Evolutionary conservation across 768 basidiomycete genomes (phyloP), one percentile per base, ranked within the genome.

Genomic region (Phaeotremella fagi): DNA sequence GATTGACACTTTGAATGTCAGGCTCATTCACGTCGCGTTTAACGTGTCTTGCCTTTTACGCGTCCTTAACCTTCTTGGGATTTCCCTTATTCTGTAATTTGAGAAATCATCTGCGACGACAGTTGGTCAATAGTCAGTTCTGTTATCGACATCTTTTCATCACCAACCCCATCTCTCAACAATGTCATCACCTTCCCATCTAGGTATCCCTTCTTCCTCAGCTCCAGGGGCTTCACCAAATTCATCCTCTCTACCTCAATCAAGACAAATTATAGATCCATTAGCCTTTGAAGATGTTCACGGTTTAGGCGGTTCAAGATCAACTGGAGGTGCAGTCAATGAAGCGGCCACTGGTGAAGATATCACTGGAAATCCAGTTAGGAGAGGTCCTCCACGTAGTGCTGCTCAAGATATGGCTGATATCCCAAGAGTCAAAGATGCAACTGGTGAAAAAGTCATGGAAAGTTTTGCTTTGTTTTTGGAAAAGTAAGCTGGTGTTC

Each of bases 361-460:
- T 46, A 48, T 55, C 33, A 33, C 42, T 20, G 46, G 48, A 7
- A 26, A 36, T 15, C 15, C 42, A 24, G 15, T 41, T 22, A 44
- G 62, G 28, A 23, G 58, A 27, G 62, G 55, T 22, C 35, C 48
- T 16, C 16, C 50, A 41, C 42, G 53, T 20, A 57, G 55, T 25
- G 50, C 57, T 29, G 31, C 41, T 0, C 46, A 63, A 7, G 61
- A 73, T 45, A 53, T 49, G 23, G 76, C 72, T 12, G 87, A 91
- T 64, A 81, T 95, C 0, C 88, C 91, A 2, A 78, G 88, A 46
- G 91, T 98, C 1, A 85, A 85, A 64, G 95, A 98, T 75, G 85
- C 87, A 27, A 94, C 97, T 18, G 94, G 94, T 48, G 92, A 98
- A 78, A 89, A 88, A 64, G 89, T 98, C 3, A 84, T 86, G 51